Evolutionary conservation across 2,329 filamentous ascomycete genomes (phyloP).

Genomic region (Diaporthe sp.): DNA sequence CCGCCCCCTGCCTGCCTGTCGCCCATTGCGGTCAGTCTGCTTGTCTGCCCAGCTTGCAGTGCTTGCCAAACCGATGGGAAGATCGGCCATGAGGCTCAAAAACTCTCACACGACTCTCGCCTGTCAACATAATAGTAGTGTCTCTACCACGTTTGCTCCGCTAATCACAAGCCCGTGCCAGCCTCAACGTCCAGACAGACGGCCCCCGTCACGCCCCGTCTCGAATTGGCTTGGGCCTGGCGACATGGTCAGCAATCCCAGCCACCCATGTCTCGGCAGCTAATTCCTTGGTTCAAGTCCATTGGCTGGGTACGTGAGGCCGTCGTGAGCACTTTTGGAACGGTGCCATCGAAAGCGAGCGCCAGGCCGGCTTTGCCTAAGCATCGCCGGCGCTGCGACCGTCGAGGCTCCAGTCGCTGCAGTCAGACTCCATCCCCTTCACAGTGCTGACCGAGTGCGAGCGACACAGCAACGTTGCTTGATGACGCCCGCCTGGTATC

Average conservation of each 20-base stretch:
- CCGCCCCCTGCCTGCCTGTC: background rate
- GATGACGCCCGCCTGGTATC: background rate
- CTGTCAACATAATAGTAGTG: background rate
- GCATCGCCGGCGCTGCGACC: background rate
- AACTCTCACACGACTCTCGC: background rate
- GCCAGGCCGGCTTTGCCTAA: background rate
- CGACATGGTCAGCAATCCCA: conserved; percentile 3
- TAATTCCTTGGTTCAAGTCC: conserved; percentile 8
- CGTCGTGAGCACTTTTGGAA: background rate
- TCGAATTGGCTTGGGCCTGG: background rate
- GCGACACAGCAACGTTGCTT: conserved; percentile 11
- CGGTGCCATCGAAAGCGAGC: background rate
- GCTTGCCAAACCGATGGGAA: background rate
- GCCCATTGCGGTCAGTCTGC: background rate
- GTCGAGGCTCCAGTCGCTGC: background rate
- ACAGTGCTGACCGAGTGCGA: background rate
- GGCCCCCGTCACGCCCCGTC: too few relatives aligned
- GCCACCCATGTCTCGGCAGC: conserved; percentile 7
- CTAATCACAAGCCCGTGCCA: background rate
- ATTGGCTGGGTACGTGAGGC: conserved; percentile 1
- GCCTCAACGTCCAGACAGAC: background rate
- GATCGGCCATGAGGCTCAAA: conserved; percentile 26
- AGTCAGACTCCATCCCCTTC: background rate
- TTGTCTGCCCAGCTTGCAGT: background rate
- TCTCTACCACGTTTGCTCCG: background rate